These are phyloP conservation scores for Tephrocybe sp. DNA, from an alignment of 768 basidiomycete genomes.

Conservation along the genomic window DNA sequence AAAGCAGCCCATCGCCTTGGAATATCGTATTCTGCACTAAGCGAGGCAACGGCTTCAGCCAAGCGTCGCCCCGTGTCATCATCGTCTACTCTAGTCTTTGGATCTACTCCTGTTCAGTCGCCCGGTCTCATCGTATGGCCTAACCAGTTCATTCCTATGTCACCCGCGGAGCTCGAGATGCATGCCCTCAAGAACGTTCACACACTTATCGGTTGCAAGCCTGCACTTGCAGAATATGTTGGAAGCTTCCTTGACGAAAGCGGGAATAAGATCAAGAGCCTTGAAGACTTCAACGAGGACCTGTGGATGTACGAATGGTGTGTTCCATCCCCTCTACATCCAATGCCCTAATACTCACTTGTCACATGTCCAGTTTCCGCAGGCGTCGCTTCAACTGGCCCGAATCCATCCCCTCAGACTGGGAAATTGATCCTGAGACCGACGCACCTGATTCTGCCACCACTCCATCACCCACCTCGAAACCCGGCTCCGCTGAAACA, in stretches of 20 bases:
- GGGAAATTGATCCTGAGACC: slow-evolving; percentile 27
- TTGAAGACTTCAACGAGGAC: slow-evolving; percentile 36
- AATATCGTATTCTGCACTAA: slow-evolving; percentile 31
- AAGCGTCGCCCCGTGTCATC: slow-evolving; percentile 19
- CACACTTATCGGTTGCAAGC: slow-evolving; percentile 57
- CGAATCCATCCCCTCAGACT: slow-evolving; percentile 30
- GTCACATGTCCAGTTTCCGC: slow-evolving; percentile 49
- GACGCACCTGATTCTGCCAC: slow-evolving; percentile 16
- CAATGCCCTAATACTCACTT: slow-evolving; percentile 3
- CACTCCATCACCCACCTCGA: slow-evolving; percentile 8
- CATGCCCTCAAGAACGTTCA: slow-evolving; percentile 72
- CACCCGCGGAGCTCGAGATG: slow-evolving; percentile 65
- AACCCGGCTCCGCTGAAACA: slow-evolving; percentile 16
- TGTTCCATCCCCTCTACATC: slow-evolving; percentile 23
- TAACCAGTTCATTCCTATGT: slow-evolving; percentile 54
- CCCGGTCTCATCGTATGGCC: slow-evolving; percentile 63
- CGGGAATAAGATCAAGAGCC: slow-evolving; percentile 31
- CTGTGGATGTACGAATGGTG: slow-evolving; percentile 63
- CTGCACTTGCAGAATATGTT: slow-evolving; percentile 54
- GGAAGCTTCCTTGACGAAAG: slow-evolving; percentile 33
- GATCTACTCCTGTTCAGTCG: slow-evolving; percentile 40
- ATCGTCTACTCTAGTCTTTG: slow-evolving; percentile 16
- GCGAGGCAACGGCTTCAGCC: slow-evolving; percentile 26
- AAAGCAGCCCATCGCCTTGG: slow-evolving; percentile 42
- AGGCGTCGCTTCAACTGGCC: slow-evolving; percentile 72